phyloP scores from a whole-genome alignment of 1,284 basidiomycete species.

The Apiotrichum siamense region DNA sequence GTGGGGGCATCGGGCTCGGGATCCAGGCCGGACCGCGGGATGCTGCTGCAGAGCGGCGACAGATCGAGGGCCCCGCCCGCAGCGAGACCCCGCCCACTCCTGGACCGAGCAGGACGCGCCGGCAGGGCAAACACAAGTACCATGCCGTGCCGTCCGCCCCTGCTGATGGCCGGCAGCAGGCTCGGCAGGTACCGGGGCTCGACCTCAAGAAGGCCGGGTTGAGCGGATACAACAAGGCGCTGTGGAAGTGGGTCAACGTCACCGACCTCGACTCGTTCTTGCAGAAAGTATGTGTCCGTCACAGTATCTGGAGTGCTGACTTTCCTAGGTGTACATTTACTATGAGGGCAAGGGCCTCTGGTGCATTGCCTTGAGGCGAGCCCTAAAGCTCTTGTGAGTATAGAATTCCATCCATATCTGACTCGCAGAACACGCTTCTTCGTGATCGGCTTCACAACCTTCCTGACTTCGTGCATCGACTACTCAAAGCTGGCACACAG shows the following conservation, averaged over 20 bases:
- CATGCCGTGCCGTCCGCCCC: constrained; percentile 6
- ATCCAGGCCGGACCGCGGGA: too few species aligned
- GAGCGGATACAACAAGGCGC: constrained; percentile 76
- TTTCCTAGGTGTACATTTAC: constrained; percentile 69
- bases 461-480: constrained; percentile 90
- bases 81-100: neutral
- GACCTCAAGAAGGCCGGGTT: constrained; percentile 51
- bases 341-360: constrained; percentile 95
- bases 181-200: neutral
- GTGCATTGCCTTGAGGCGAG: constrained; percentile 80
- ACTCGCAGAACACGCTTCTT: constrained; percentile 81
- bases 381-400: constrained; percentile 82
- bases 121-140: constrained; percentile 10
- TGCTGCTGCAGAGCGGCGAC: too few species aligned
- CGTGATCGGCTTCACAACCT: constrained; percentile 93
- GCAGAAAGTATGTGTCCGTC: constrained; percentile 61
- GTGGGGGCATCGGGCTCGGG: too few species aligned
- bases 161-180: neutral
- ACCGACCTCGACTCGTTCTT: constrained; percentile 92
- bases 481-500: constrained; percentile 63
- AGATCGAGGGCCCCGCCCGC: neutral
- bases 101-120: neutral
- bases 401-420: neutral
- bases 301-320: constrained; percentile 1
- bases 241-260: constrained; percentile 99